Evolutionary conservation across 306 rosid genomes (phyloP).

Genomic region (Quercus aquifolioides): DNA sequence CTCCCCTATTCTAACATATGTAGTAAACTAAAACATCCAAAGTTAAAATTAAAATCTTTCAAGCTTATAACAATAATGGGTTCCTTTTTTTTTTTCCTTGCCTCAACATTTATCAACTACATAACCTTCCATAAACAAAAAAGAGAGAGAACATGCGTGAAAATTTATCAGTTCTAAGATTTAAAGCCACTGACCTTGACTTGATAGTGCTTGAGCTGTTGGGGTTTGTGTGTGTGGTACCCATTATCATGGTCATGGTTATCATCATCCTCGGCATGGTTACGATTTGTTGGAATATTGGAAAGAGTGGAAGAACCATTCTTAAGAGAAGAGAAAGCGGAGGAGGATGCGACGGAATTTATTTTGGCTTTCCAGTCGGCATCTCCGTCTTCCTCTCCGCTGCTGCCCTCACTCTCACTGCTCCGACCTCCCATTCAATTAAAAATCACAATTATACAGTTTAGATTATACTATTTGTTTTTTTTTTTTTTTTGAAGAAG

Average conservation of each 20-base stretch:
- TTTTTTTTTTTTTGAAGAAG: too few species aligned
- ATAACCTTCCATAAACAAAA: background rate
- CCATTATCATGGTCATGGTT: conserved; percentile 9
- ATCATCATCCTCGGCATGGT: background rate
- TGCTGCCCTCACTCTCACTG: conserved; percentile 41
- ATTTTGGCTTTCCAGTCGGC: conserved; percentile 81
- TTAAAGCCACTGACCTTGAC: conserved; percentile 55
- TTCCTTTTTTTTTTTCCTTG: background rate
- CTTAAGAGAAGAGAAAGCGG: conserved; percentile 39
- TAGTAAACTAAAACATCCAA: background rate
- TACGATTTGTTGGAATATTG: background rate
- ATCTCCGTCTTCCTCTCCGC: conserved; percentile 88
- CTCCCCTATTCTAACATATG: background rate
- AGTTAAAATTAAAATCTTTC: background rate
- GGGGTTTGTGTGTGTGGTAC: conserved; percentile 34
- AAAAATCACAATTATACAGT: too few species aligned
- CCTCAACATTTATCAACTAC: background rate
- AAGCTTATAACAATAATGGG: background rate
- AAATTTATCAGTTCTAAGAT: background rate
- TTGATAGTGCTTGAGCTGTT: conserved; percentile 69
- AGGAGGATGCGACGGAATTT: conserved; percentile 51
- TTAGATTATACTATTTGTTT: too few species aligned
- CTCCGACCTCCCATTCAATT: conserved; percentile 41
- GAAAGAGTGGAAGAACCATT: conserved; percentile 32
- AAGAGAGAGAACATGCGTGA: background rate